These are phyloP conservation scores for Suillus ampliporus DNA, from an alignment of 768 basidiomycete species.

Conservation along the genomic window DNA sequence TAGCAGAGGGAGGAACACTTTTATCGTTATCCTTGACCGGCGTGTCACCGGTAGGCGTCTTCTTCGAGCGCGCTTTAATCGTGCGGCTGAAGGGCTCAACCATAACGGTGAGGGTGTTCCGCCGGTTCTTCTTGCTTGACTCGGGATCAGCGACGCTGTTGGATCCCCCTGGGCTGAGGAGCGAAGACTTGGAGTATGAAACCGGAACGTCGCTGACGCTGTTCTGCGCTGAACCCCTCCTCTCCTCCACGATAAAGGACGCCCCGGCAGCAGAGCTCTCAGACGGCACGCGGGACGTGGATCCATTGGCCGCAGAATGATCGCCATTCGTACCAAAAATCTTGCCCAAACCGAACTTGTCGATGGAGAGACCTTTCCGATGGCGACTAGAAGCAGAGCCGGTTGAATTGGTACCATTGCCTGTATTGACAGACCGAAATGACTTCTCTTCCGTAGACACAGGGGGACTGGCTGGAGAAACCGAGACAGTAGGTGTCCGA, in stretches of 20 bases:
- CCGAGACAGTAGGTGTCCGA: constrained; percentile 36
- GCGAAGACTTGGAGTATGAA: constrained; percentile 33
- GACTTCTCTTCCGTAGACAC: constrained; percentile 36
- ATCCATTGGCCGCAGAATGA: constrained; percentile 37
- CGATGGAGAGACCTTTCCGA: constrained; percentile 73
- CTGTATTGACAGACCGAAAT: constrained; percentile 32
- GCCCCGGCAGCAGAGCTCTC: constrained; percentile 39
- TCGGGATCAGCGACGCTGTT: constrained; percentile 25
- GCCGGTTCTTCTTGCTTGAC: constrained; percentile 61
- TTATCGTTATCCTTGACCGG: constrained; percentile 52
- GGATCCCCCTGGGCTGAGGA: constrained; percentile 44
- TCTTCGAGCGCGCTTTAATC: constrained; percentile 43
- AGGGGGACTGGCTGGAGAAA: constrained; percentile 52
- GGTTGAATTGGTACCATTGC: constrained; percentile 33
- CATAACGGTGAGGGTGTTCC: constrained; percentile 89
- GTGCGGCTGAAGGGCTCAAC: constrained; percentile 73
- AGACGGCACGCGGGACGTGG: constrained; percentile 49
- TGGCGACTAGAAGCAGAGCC: constrained; percentile 57
- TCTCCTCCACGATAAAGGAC: constrained; percentile 25
- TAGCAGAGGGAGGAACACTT: constrained; percentile 37
- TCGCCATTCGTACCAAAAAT: constrained; percentile 59
- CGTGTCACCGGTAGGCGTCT: constrained; percentile 37
- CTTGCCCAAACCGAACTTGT: constrained; percentile 80
- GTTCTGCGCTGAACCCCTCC: constrained; percentile 17
- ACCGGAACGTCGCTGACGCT: constrained; percentile 30